Evolutionary conservation across 495 filamentous ascomycete genomes (phyloP).

Genomic region (Apiosordaria backusii): DNA sequence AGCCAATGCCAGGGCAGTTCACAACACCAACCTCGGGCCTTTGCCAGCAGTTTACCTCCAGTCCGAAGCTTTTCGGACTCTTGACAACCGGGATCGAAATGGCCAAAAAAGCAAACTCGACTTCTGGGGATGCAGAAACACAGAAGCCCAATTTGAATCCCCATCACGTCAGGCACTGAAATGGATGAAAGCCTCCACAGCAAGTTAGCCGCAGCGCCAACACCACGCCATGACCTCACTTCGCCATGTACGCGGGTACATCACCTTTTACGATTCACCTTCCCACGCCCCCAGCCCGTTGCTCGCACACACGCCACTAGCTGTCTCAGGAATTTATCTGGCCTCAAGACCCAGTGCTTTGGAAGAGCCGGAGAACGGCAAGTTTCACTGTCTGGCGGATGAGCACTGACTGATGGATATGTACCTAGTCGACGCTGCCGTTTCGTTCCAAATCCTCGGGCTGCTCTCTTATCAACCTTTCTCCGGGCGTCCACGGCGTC

Average conservation of each 20-base stretch:
- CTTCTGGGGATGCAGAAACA: conserved; percentile 2
- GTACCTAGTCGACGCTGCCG: background rate
- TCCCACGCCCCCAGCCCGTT: background rate
- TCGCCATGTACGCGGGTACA: no score
- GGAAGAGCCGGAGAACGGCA: background rate
- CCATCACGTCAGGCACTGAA: conserved; percentile 1
- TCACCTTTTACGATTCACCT: background rate
- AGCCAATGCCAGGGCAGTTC: background rate
- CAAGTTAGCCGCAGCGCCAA: conserved; percentile 1
- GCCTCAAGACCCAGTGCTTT: background rate
- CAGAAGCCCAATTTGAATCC: background rate
- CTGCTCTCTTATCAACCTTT: background rate
- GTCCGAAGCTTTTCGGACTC: conserved; percentile 5
- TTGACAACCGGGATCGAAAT: background rate
- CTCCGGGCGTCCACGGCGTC: no score
- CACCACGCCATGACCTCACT: conserved; percentile 10
- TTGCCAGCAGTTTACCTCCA: background rate
- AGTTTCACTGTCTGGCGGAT: background rate
- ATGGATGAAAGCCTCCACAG: no score
- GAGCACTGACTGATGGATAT: background rate
- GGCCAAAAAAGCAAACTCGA: conserved; percentile 3
- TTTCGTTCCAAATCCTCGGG: background rate
- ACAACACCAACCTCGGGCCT: background rate
- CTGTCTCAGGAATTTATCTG: background rate
- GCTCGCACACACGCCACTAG: background rate